Evolutionary conservation across 257 asterid genomes (phyloP), one percentile per base, ranked within the genome.

Genomic region (Striga asiatica): DNA sequence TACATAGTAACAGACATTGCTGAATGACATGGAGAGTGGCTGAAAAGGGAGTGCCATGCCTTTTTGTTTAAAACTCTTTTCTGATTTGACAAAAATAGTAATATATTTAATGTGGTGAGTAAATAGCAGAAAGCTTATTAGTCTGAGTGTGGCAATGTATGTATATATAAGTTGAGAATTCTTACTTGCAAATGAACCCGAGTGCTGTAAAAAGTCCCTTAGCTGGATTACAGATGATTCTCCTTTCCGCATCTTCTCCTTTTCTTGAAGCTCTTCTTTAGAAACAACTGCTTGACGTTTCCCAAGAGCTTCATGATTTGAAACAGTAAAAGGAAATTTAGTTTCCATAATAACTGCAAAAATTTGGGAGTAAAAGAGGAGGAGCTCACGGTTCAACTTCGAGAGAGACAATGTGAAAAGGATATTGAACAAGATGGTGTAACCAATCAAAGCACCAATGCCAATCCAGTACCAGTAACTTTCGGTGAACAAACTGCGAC

Each of bases 381-480:
- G 35, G 19, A 63, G 57, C 96, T 81, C 72, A 89, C 98, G 94
- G 64, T 83, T 73, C 61, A 89, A 94, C 64, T 69, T 79, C 24
- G 84, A 65, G 61, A 89, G 85, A 74, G 73, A 81, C 38, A 83
- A 32, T 47, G 98, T 86, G 63, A 89, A 89, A 45, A 86, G 92
- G 76, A 76, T 9, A 56, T 89, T 89, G 81, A 89, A 79, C 56
- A 89, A 60, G 71, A 77, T 54, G 19, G 93, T 86, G 48, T 86
- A 89, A 57, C 94, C 98, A 17, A 81, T 74, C 82, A 89, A 66
- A 49, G 93, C 96, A 58, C 88, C 93, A 38, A 89, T 72, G 29
- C 98, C 98, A 61, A 89, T 89, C 96, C 95, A 89, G 68, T 89
- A 89, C 98, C 98, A 89, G 72, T 81, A 86, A 66, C 84, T 75